Conservation (phyloP, 306 rosid genomes). For the Benincasa hispida region DNA sequence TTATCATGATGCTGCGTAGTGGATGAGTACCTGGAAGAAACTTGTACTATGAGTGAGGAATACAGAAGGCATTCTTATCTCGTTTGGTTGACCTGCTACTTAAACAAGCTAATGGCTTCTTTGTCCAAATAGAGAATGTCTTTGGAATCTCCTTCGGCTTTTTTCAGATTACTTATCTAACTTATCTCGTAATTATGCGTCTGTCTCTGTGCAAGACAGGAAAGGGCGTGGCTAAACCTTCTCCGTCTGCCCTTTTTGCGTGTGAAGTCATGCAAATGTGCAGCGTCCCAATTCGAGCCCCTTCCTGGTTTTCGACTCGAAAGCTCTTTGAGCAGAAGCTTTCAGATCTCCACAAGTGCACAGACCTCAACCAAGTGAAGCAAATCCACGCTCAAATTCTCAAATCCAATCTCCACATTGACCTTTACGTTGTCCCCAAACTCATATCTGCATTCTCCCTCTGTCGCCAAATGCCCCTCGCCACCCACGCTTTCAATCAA, state of each 20-base stretch:
- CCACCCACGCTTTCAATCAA: slow-evolving; percentile 56
- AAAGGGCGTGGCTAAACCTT: background rate
- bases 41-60: background rate
- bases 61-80: background rate
- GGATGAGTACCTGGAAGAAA: background rate
- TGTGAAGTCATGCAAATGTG: slow-evolving; percentile 32
- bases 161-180: background rate
- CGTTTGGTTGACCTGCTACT: background rate
- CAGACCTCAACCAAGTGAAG: slow-evolving; percentile 35
- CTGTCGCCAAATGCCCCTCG: slow-evolving; percentile 41
- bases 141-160: background rate
- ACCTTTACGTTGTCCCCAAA: slow-evolving; percentile 44
- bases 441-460: slow-evolving; percentile 63
- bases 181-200: background rate
- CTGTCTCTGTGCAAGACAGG: background rate
- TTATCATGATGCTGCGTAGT: background rate
- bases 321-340: slow-evolving; percentile 63
- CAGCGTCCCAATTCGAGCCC: slow-evolving; percentile 33
- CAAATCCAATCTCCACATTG: slow-evolving; percentile 51
- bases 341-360: slow-evolving; percentile 45
- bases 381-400: slow-evolving; percentile 68
- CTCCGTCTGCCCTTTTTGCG: background rate
- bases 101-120: no score
- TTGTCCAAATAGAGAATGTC: background rate
- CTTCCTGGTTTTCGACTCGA: slow-evolving; percentile 68